These are phyloP conservation scores for Sclerotinia spermophila DNA, from an alignment of 2,329 filamentous ascomycete genomes.

Conservation along the genomic window DNA sequence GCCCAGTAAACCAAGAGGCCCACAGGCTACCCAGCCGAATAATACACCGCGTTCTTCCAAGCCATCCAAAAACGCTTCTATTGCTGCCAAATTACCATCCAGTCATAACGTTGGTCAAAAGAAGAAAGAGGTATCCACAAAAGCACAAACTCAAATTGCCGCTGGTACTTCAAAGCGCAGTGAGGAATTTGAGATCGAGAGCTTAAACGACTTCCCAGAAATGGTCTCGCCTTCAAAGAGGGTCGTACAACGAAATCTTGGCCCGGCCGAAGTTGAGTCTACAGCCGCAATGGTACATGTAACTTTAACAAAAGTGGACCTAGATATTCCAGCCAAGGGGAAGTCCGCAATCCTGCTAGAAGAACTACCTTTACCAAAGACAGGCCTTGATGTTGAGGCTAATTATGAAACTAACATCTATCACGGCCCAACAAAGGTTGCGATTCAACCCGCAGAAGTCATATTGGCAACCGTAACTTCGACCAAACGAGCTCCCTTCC, in stretches of 20 bases:
- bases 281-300: neutral
- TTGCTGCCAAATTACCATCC: neutral
- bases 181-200: neutral
- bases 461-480: neutral
- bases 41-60: neutral
- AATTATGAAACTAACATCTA: too few relatives aligned
- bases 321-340: neutral
- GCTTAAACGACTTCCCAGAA: neutral
- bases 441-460: neutral
- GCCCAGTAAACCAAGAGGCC: neutral
- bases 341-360: neutral
- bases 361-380: neutral
- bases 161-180: neutral
- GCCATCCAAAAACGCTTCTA: neutral
- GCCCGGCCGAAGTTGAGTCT: too few relatives aligned
- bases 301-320: neutral
- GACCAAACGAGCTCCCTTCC: neutral
- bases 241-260: too few relatives aligned
- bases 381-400: neutral
- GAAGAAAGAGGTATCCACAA: neutral
- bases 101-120: neutral
- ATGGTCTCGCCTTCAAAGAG: neutral
- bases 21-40: neutral
- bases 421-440: neutral
- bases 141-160: neutral